Conservation (phyloP, 148 eudicot species). For the Nepenthes gracilis region DNA sequence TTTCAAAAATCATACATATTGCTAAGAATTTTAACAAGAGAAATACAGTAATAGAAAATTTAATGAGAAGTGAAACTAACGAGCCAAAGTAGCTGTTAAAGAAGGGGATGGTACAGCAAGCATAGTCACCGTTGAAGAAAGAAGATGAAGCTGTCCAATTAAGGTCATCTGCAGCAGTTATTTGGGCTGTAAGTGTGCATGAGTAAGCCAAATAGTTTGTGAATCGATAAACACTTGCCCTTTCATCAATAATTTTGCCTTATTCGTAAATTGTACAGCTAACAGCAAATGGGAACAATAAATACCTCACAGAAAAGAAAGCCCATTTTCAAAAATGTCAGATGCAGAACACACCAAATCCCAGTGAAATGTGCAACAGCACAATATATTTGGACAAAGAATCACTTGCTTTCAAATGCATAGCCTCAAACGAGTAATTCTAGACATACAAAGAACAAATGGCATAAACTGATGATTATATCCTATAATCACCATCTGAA, state of each 20-base stretch:
- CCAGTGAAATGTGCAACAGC: no score
- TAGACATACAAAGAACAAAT: no score
- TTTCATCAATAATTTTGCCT: not conserved
- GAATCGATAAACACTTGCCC: not conserved
- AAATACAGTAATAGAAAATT: not conserved
- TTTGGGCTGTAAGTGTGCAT: slow-evolving; percentile 7
- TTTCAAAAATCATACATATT: slow-evolving; percentile 10
- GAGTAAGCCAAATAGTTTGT: slow-evolving; percentile 3
- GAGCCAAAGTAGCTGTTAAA: slow-evolving; percentile 87
- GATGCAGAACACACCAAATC: no score
- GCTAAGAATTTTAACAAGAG: not conserved
- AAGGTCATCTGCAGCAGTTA: slow-evolving; percentile 52
- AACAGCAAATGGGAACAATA: not conserved
- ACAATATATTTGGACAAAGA: no score
- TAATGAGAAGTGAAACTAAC: slow-evolving; percentile 43
- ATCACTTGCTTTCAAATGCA: no score
- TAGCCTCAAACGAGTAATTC: no score
- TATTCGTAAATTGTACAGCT: not conserved
- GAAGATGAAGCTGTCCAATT: slow-evolving; percentile 95
- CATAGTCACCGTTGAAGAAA: slow-evolving; percentile 84
- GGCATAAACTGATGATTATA: no score
- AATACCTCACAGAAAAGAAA: no score
- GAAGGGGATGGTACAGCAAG: slow-evolving; percentile 99
- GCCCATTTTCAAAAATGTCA: no score
- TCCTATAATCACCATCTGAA: no score